Evolutionary conservation across 352 stramenopile genomes (phyloP).

Genomic region (Pythium sukuiense): DNA sequence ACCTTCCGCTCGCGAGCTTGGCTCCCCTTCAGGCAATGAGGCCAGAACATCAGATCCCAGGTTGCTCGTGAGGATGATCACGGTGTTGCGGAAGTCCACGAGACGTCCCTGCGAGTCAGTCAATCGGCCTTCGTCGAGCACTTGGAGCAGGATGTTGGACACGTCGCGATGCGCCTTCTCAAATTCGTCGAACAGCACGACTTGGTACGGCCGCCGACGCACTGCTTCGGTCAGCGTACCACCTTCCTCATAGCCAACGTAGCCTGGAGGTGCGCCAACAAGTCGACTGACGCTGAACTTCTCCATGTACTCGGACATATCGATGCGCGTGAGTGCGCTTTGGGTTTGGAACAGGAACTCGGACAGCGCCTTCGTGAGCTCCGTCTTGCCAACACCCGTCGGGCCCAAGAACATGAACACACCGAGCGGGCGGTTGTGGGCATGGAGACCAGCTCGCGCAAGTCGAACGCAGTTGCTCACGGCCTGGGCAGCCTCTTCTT

Average conservation of each 20-base stretch:
- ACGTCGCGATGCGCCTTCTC: constrained; percentile 98
- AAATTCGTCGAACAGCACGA: constrained; percentile 97
- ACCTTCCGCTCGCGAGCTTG: constrained; percentile 61
- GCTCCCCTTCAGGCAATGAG: constrained; percentile 48
- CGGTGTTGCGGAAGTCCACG: constrained; percentile 97
- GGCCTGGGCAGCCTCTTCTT: constrained; percentile 91
- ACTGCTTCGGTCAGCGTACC: constrained; percentile 97
- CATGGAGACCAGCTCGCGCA: constrained; percentile 89
- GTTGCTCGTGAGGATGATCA: constrained; percentile 98
- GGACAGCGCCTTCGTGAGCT: constrained; percentile 94
- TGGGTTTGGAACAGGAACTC: constrained; percentile 95
- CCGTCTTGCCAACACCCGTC: constrained; percentile 95
- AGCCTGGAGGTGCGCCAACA: constrained; percentile 95
- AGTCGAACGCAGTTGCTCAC: constrained; percentile 92
- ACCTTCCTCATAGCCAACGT: constrained; percentile 94
- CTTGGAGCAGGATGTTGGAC: constrained; percentile 95
- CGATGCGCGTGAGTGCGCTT: constrained; percentile 94
- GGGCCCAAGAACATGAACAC: constrained; percentile 97
- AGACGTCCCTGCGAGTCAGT: constrained; percentile 96
- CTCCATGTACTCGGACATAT: constrained; percentile 99
- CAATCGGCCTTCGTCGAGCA: constrained; percentile 97
- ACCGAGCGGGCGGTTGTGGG: constrained; percentile 87
- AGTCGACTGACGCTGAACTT: constrained; percentile 92
- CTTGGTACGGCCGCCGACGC: constrained; percentile 94
- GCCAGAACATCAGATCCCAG: constrained; percentile 85